Percentiles rank a stretch among this genome's conserved stretches.
Conservation (phyloP, 495 filamentous ascomycete genomes). For the Xylaria cubensis region DNA sequence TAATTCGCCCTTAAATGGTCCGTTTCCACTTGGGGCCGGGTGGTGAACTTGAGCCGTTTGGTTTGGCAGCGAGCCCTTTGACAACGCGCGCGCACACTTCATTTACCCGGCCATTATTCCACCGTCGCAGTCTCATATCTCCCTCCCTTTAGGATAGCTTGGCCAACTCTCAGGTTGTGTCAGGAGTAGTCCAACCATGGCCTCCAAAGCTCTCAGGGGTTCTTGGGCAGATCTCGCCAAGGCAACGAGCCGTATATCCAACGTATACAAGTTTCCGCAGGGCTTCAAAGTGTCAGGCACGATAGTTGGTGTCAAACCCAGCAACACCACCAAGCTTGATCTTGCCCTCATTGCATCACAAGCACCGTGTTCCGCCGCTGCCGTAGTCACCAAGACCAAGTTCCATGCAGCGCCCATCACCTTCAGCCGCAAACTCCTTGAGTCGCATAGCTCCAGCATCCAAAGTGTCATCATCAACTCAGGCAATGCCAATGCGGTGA, state of each 20-base stretch:
- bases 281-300: slow-evolving; percentile 88
- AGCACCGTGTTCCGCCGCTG: slow-evolving; percentile 86
- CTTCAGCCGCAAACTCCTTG: slow-evolving; percentile 74
- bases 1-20: slow-evolving; percentile 2
- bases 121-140: neutral
- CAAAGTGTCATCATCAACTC: slow-evolving; percentile 90
- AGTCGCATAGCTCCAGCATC: slow-evolving; percentile 72
- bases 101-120: neutral
- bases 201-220: slow-evolving; percentile 22
- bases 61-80: slow-evolving; percentile 7
- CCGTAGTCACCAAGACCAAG: slow-evolving; percentile 97
- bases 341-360: slow-evolving; percentile 89
- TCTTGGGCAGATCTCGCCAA: slow-evolving; percentile 27
- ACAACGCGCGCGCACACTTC: neutral
- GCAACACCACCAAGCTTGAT: slow-evolving; percentile 87
- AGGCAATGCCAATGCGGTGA: slow-evolving; percentile 97
- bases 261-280: slow-evolving; percentile 80
- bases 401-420: slow-evolving; percentile 96
- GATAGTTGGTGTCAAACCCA: slow-evolving; percentile 91
- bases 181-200: slow-evolving; percentile 13
- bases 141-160: slow-evolving; percentile 3
- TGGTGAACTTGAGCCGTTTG: slow-evolving; percentile 2
- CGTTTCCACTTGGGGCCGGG: slow-evolving; percentile 10
- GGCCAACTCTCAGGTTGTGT: neutral
- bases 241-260: slow-evolving; percentile 25